phyloP scores from a whole-genome alignment of 768 basidiomycete species.

The Paxillus ammoniavirescens region DNA sequence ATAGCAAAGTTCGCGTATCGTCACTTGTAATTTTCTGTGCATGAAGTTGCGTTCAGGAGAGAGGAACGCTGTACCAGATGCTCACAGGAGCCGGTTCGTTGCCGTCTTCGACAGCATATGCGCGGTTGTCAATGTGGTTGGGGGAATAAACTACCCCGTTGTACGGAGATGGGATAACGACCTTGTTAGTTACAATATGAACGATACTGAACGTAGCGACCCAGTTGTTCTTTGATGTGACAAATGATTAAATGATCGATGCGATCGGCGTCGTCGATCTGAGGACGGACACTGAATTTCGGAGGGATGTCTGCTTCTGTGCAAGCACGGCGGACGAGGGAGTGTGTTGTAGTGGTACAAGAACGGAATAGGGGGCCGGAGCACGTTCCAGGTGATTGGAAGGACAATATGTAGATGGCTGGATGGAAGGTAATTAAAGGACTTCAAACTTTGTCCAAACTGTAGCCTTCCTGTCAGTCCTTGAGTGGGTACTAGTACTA shows the following conservation, averaged over 20 bases:
- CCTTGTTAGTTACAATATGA: constrained; percentile 39
- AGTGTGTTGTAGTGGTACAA: no score
- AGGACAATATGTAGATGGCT: constrained; percentile 42
- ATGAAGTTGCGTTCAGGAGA: constrained; percentile 7
- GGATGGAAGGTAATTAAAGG: no score
- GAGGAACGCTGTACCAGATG: constrained; percentile 46
- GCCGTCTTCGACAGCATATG: constrained; percentile 41
- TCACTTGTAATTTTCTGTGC: constrained; percentile 28
- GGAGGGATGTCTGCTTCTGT: no score
- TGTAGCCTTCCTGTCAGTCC: no score
- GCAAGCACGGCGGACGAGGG: no score
- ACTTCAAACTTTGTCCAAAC: no score
- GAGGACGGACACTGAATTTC: no score
- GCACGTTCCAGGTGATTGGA: constrained; percentile 54
- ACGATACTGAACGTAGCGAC: constrained; percentile 58
- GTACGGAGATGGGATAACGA: constrained; percentile 48
- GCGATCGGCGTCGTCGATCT: no score
- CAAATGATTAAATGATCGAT: constrained; percentile 44
- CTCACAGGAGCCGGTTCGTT: constrained; percentile 43
- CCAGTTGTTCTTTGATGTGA: constrained; percentile 58
- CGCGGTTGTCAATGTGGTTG: constrained; percentile 46
- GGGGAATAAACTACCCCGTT: constrained; percentile 55
- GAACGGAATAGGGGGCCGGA: no score
- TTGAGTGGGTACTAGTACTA: neutral
- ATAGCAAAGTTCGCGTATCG: constrained; percentile 49